phyloP scores from a whole-genome alignment of 2,329 filamentous ascomycete genomes.

The Anthostomella pinea region DNA sequence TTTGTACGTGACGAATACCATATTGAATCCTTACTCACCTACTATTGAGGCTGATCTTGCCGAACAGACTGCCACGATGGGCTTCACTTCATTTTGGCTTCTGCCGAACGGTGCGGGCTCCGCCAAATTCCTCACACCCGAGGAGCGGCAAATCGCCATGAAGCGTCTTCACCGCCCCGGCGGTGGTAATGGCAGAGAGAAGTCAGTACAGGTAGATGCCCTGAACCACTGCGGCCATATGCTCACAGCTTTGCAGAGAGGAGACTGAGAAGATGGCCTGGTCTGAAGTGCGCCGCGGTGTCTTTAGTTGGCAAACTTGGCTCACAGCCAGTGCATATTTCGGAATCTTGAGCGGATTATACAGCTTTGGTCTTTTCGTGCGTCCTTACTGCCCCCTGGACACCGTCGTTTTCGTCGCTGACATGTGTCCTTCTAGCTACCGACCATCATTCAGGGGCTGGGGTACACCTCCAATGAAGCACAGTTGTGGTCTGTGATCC shows the following conservation, averaged over 20 bases:
- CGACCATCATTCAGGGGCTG: slow-evolving; percentile 61
- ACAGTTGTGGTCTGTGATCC: slow-evolving; percentile 63
- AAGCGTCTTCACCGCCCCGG: slow-evolving; percentile 40
- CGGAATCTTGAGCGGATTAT: slow-evolving; percentile 55
- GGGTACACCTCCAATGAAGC: slow-evolving; percentile 54
- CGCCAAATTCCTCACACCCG: slow-evolving; percentile 49
- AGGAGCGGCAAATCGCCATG: slow-evolving; percentile 50
- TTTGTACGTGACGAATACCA: slow-evolving; percentile 34
- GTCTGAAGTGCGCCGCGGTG: slow-evolving; percentile 60
- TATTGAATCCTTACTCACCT: neutral
- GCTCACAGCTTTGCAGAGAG: slow-evolving; percentile 22
- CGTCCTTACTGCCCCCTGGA: no score
- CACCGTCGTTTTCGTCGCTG: no score
- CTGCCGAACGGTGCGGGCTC: slow-evolving; percentile 56
- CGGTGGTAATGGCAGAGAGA: slow-evolving; percentile 30
- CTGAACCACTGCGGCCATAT: slow-evolving; percentile 4
- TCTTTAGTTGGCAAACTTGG: slow-evolving; percentile 61
- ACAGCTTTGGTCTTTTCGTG: slow-evolving; percentile 64
- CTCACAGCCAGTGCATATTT: slow-evolving; percentile 61
- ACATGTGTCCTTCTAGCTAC: slow-evolving; percentile 43
- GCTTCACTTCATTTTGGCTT: slow-evolving; percentile 47
- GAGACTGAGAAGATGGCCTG: slow-evolving; percentile 52
- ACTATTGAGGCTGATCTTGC: slow-evolving; percentile 7
- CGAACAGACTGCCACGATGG: slow-evolving; percentile 51
- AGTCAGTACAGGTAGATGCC: slow-evolving; percentile 21